Evolutionary conservation across 2,329 filamentous ascomycete species (phyloP).

Genomic region (Thermoascus crustaceus): DNA sequence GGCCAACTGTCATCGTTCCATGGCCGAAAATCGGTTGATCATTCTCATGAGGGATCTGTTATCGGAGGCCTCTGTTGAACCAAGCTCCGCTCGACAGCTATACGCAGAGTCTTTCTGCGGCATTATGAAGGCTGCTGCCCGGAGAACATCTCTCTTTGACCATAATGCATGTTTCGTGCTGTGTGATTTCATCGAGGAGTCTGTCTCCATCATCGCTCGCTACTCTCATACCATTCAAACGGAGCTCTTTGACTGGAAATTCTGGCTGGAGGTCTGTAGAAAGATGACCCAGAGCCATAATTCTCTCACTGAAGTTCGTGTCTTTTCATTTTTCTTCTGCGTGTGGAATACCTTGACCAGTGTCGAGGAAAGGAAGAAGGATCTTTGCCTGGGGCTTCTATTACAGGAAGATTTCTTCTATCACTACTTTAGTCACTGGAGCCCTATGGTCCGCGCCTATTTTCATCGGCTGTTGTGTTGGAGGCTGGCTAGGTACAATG

Average conservation of each 20-base stretch:
- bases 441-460: constrained; percentile 87
- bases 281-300: constrained; percentile 76
- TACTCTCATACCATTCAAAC: constrained; percentile 45
- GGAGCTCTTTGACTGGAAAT: constrained; percentile 53
- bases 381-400: constrained; percentile 66
- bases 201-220: constrained; percentile 58
- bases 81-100: constrained; percentile 51
- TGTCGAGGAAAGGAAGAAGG: constrained; percentile 58
- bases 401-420: constrained; percentile 68
- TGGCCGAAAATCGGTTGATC: constrained; percentile 83
- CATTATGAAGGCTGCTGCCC: constrained; percentile 65
- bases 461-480: constrained; percentile 87
- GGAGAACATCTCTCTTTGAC: constrained; percentile 70
- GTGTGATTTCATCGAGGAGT: constrained; percentile 86
- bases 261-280: constrained; percentile 76
- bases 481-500: constrained; percentile 72
- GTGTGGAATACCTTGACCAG: constrained; percentile 66
- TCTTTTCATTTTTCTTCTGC: constrained; percentile 72
- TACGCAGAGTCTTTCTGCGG: constrained; percentile 69
- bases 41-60: constrained; percentile 76
- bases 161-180: constrained; percentile 78
- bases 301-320: constrained; percentile 78
- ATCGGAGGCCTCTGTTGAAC: constrained; percentile 50
- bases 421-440: constrained; percentile 86
- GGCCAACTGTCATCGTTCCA: constrained; percentile 64